A percentile compares a stretch with the other conserved stretches of the same genome.
Conservation (phyloP, 768 basidiomycete genomes). For the Trametopsis cervina region DNA sequence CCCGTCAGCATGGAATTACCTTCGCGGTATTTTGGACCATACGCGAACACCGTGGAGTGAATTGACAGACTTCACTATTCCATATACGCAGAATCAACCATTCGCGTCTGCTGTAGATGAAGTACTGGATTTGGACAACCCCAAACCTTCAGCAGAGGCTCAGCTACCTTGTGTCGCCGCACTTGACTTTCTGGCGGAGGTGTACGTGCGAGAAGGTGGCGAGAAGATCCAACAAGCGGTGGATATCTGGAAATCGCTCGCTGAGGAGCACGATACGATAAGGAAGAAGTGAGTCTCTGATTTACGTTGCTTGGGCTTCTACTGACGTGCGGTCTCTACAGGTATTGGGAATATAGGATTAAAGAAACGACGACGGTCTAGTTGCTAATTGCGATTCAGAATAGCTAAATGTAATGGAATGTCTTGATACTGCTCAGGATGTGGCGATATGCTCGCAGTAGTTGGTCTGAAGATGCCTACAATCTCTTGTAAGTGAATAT, state of each 20-base stretch:
- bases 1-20: slow-evolving; percentile 94
- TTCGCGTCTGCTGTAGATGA: slow-evolving; percentile 27
- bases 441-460: too few species aligned
- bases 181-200: slow-evolving; percentile 81
- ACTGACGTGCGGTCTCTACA: background rate
- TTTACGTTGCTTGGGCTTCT: background rate
- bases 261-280: slow-evolving; percentile 63
- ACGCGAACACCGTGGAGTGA: slow-evolving; percentile 50
- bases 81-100: slow-evolving; percentile 39
- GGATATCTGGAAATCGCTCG: slow-evolving; percentile 60
- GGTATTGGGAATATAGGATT: slow-evolving; percentile 12
- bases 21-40: slow-evolving; percentile 74
- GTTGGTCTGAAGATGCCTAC: too few species aligned
- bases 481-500: too few species aligned
- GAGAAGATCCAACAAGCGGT: slow-evolving; percentile 34
- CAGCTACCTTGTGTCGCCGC: slow-evolving; percentile 74
- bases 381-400: too few species aligned
- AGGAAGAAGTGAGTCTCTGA: slow-evolving; percentile 54
- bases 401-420: too few species aligned
- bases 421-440: too few species aligned
- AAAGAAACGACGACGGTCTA: slow-evolving; percentile 1
- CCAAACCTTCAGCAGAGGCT: slow-evolving; percentile 54
- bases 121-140: slow-evolving; percentile 68
- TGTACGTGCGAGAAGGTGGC: slow-evolving; percentile 52
- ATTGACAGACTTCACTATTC: slow-evolving; percentile 52